phyloP scores from a whole-genome alignment of 2,329 filamentous ascomycete species.

The Fusarium kyushuense region DNA sequence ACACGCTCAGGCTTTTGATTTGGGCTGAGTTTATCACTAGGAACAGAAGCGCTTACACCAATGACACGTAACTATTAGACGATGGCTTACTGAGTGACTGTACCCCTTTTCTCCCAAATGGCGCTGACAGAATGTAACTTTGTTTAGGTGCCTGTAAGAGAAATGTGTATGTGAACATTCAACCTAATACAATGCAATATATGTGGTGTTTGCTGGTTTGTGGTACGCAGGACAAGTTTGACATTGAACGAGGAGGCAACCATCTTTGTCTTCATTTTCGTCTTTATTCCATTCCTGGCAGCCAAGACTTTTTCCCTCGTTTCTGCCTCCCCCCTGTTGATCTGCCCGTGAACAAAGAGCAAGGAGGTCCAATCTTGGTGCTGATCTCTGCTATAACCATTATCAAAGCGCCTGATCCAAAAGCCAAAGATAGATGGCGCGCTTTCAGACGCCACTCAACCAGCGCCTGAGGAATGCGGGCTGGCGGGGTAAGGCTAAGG shows the following conservation, averaged over 20 bases:
- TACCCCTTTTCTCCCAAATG: slow-evolving; percentile 22
- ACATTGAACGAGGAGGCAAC: not conserved
- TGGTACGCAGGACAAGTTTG: slow-evolving; percentile 29
- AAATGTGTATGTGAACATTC: not conserved
- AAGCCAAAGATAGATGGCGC: slow-evolving; percentile 18
- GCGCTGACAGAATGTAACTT: slow-evolving; percentile 9
- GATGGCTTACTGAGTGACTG: not conserved
- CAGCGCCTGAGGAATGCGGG: slow-evolving; percentile 32
- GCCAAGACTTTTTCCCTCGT: slow-evolving; percentile 26
- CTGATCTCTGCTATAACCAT: slow-evolving; percentile 9
- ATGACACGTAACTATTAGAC: slow-evolving; percentile 16
- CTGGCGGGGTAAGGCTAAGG: slow-evolving; percentile 38
- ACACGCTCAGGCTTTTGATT: slow-evolving; percentile 29
- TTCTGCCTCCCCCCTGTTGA: slow-evolving; percentile 26
- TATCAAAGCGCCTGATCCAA: slow-evolving; percentile 28
- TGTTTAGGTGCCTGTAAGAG: slow-evolving; percentile 7
- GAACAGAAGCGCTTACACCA: slow-evolving; percentile 33
- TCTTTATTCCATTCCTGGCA: slow-evolving; percentile 31
- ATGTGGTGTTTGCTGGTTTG: slow-evolving; percentile 22
- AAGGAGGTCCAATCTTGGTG: slow-evolving; percentile 20
- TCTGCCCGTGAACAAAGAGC: slow-evolving; percentile 19
- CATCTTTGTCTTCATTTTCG: not conserved
- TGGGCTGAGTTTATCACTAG: slow-evolving; percentile 17
- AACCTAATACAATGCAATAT: slow-evolving; percentile 13
- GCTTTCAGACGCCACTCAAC: slow-evolving; percentile 27